Conservation (phyloP, 768 basidiomycete genomes). For the Pholiota conissans region DNA sequence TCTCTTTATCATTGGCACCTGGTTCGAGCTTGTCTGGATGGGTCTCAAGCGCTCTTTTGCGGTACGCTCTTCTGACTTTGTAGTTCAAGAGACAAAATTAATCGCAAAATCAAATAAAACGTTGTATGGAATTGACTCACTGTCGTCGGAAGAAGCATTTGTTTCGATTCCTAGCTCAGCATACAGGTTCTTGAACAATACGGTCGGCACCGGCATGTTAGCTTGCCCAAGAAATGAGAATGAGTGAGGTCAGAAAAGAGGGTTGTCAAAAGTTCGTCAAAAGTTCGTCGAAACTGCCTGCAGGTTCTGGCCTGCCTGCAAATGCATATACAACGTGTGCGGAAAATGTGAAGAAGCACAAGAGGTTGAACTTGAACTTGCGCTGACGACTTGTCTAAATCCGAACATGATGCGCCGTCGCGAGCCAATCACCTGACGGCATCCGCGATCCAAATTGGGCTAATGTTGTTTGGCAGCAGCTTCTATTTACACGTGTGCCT, state of each 20-base stretch:
- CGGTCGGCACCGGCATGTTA: conserved; percentile 10
- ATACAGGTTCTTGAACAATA: conserved; percentile 29
- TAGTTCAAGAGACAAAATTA: neutral
- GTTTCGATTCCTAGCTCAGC: conserved; percentile 46
- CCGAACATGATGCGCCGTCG: neutral
- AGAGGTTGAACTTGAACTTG: conserved; percentile 2
- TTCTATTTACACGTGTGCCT: conserved; percentile 8
- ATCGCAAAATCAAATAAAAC: neutral
- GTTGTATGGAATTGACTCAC: conserved; percentile 29
- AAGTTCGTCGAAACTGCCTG: neutral
- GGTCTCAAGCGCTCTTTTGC: conserved; percentile 65
- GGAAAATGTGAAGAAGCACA: neutral
- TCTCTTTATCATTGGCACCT: conserved; percentile 48
- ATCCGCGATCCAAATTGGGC: neutral
- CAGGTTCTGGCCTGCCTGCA: neutral
- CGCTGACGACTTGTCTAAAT: neutral
- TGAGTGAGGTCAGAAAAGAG: neutral
- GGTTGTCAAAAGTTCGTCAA: neutral
- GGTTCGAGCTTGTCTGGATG: conserved; percentile 73
- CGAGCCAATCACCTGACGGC: conserved; percentile 3
- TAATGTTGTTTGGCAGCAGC: conserved; percentile 11
- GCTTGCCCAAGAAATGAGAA: neutral
- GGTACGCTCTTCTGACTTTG: conserved; percentile 67
- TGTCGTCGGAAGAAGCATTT: conserved; percentile 51
- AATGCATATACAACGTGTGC: conserved; percentile 1